Conservation (phyloP, 2,329 filamentous ascomycete genomes). For the Epichloe sp. region DNA sequence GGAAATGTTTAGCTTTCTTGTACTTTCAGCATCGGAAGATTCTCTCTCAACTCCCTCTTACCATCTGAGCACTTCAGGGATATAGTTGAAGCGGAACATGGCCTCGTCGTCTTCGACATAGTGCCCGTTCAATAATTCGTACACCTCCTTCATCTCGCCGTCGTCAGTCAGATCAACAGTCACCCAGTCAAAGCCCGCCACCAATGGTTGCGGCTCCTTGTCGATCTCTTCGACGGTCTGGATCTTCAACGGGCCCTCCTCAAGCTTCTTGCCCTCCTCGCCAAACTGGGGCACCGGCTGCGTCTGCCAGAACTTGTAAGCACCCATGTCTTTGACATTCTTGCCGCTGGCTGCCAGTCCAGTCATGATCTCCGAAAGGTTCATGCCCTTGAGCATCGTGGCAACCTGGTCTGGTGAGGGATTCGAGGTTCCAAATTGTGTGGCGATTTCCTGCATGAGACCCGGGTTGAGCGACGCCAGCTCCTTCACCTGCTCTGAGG, state of each 20-base stretch:
- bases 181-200: slow-evolving; percentile 88
- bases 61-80: slow-evolving; percentile 78
- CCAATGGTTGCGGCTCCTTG: slow-evolving; percentile 59
- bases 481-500: slow-evolving; percentile 45
- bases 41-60: slow-evolving; percentile 23
- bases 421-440: slow-evolving; percentile 23
- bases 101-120: slow-evolving; percentile 96
- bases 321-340: slow-evolving; percentile 91
- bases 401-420: slow-evolving; percentile 30
- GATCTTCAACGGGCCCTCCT: slow-evolving; percentile 74
- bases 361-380: slow-evolving; percentile 59
- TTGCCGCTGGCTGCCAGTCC: slow-evolving; percentile 66
- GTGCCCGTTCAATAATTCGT: slow-evolving; percentile 80
- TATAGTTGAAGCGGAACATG: slow-evolving; percentile 97
- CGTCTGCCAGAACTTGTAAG: slow-evolving; percentile 97
- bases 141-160: slow-evolving; percentile 74
- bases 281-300: slow-evolving; percentile 86
- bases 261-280: slow-evolving; percentile 38
- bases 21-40: too few species aligned
- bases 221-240: slow-evolving; percentile 68
- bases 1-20: background rate
- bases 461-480: slow-evolving; percentile 62
- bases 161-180: slow-evolving; percentile 74
- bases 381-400: slow-evolving; percentile 47
- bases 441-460: slow-evolving; percentile 44